A percentile compares a stretch with the other conserved stretches of the same genome.
Conservation (phyloP, 257 asterid species). For the Rauvolfia tetraphylla region DNA sequence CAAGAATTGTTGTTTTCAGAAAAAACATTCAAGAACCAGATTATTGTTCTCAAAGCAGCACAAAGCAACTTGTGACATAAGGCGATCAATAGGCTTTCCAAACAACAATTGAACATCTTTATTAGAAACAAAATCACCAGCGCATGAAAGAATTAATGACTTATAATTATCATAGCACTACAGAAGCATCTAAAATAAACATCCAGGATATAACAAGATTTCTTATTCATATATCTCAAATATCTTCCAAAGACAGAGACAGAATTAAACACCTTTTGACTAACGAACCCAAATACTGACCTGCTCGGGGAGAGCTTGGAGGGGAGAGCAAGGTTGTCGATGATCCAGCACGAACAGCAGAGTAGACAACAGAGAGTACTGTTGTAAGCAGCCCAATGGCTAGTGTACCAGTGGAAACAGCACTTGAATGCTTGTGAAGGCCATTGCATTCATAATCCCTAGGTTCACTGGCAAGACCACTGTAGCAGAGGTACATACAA, state of each 20-base stretch:
- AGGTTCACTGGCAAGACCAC: constrained; percentile 90
- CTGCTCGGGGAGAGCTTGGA: constrained; percentile 83
- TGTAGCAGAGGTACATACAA: constrained; percentile 94
- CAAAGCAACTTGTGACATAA: not conserved
- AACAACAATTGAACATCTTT: not conserved
- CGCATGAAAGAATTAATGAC: not conserved
- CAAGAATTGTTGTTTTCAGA: not conserved
- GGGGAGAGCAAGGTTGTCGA: constrained; percentile 84
- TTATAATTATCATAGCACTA: not conserved
- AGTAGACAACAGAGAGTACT: constrained; percentile 77
- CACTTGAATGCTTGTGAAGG: constrained; percentile 80
- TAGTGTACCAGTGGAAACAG: constrained; percentile 74
- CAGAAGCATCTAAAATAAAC: not conserved
- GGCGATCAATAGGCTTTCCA: not conserved
- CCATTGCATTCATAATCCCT: constrained; percentile 87
- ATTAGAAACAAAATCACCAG: not conserved
- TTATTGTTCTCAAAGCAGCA: not conserved
- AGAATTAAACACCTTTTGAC: not conserved
- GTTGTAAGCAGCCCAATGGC: constrained; percentile 73
- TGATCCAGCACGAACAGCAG: constrained; percentile 89
- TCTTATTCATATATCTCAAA: not conserved
- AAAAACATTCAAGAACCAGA: not conserved
- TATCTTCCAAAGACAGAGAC: not conserved
- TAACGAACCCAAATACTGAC: constrained; percentile 30
- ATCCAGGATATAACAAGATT: not conserved